Base-by-base conservation (phyloP, 495 filamentous ascomycete genomes). In the Penicillium arizonense region DNA sequence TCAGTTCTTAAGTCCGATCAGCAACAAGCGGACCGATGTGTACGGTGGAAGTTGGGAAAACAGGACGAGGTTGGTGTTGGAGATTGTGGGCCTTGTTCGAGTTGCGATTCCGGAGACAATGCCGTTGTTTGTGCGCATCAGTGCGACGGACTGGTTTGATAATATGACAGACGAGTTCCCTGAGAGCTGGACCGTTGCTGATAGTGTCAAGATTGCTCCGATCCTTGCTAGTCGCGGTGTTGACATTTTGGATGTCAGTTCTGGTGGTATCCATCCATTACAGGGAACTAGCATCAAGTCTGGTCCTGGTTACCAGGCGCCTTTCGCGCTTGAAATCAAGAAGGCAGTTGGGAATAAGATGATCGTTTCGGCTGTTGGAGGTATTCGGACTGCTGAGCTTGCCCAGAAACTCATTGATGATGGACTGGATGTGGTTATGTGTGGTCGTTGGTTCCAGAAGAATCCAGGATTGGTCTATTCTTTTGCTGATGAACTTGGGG, bases 391-490 rank as follows among this genome's bases (percentile, higher is more conserved):
- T 12, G 87, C 75, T 0, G 61, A 70, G 32, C 68, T 80, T 54
- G 86, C 86, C 2, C 74, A 87, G 32, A 46, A 73, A 36, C 55
- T 87, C 10, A 75, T 84, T 47, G 74, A 79, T 21, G 71, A 77
- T 5, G 74, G 70, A 0, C 55, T 87, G 6, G 87, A 89, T 63
- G 59, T 85, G 4, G 73, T 80, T 5, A 65, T 85, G 28, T 77
- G 78, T 6, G 87, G 87, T 0, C 67, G 87, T 10, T 74, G 73
- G 51, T 91, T 89, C 64, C 81, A 86, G 65, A 86, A 85, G 70
- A 83, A 89, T 56, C 84, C 87, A 0, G 77, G 80, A 5, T 55
- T 89, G 35, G 84, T 87, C 2, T 87, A 86, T 80, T 61, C 69
- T 0, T 89, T 77, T 71, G 87, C 85, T 0, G 82, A 89, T 56